Evolutionary conservation across 2,329 filamentous ascomycete species (phyloP), one percentile per base, ranked within the genome.

Genomic region (Pseudocercospora fuligena): DNA sequence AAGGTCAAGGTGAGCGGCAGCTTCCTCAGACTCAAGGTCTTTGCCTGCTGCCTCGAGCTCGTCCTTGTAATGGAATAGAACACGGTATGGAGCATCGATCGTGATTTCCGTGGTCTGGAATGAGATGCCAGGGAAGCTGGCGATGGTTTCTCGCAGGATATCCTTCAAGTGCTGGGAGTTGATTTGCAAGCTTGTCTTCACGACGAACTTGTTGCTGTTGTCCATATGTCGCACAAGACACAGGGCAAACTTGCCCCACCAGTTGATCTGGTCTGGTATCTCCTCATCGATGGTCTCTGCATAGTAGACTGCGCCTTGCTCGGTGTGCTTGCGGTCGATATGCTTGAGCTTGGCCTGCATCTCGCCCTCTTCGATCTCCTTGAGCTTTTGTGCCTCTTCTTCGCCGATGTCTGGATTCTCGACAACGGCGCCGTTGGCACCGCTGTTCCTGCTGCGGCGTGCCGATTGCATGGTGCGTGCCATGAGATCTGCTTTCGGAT

Each of bases 101-200:
- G 69, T 69, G 40, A 76, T 70, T 21, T 75, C 73, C 31, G 73
- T 76, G 60, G 74, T 75, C 47, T 72, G 69, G 60, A 76, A 75
- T 4, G 69, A 74, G n/a, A 75, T 64, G 21, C 72, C 72, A 1
- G 74, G 74, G 56, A 71, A 76, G n/a, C 66, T 61, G 49, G 61
- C 62, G 54, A 74, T 72, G 2, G 67, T 71, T 5, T 70, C 61
- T 53, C 72, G 70, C 8, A 76, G 64, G n/a, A 75, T 69, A n/a
- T 73, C 69, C 56, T 75, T 75, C n/a, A 75, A 66, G 43, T 75
- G 72, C 33, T 73, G 70, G 5, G 73, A 75, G 61, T 76, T 76
- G 64, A 75, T 65, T 60, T 69, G 74, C 27, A 76, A 65, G 36
- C 64, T 69, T 19, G 65, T 65, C 58, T 70, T 69, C 49, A 71